Percentiles rank a stretch among this genome's conserved stretches.
phyloP scores from a whole-genome alignment of 495 filamentous ascomycete species.

The Penicillium odoratum region DNA sequence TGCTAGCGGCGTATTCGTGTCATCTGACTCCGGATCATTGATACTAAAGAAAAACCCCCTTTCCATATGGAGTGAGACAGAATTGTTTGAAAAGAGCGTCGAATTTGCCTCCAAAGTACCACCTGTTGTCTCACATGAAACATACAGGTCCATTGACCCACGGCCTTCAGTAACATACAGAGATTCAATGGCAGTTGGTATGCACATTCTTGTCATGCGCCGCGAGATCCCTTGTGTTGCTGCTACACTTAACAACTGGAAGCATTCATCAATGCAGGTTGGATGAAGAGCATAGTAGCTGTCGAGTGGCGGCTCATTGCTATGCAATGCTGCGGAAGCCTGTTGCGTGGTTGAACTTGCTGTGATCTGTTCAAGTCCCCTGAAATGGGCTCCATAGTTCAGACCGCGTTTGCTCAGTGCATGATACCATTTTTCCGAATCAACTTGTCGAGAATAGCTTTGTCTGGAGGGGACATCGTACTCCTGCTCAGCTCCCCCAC shows the following conservation, averaged over 20 bases:
- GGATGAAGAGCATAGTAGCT: slow-evolving; percentile 20
- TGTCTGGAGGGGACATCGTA: neutral
- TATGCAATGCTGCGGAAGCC: neutral
- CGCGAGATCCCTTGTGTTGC: slow-evolving; percentile 25
- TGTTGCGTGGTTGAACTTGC: slow-evolving; percentile 15
- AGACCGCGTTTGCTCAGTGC: slow-evolving; percentile 36
- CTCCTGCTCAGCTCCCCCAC: no score
- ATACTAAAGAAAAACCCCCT: no score
- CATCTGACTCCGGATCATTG: no score
- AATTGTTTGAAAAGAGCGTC: no score
- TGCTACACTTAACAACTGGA: slow-evolving; percentile 42
- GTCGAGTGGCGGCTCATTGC: neutral
- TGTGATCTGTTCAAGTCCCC: slow-evolving; percentile 26
- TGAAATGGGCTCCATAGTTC: slow-evolving; percentile 33
- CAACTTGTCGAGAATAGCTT: slow-evolving; percentile 5
- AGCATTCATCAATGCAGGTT: slow-evolving; percentile 38
- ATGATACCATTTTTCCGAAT: slow-evolving; percentile 34
- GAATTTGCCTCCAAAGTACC: neutral
- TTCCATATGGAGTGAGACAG: no score
- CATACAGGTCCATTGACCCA: no score
- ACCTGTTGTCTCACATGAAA: no score
- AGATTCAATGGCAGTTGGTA: slow-evolving; percentile 21
- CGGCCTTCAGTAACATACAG: no score
- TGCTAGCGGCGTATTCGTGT: no score
- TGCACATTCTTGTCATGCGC: slow-evolving; percentile 13